Conservation (phyloP, 805 yeast genomes). For the Jamesozyma lodderae region DNA sequence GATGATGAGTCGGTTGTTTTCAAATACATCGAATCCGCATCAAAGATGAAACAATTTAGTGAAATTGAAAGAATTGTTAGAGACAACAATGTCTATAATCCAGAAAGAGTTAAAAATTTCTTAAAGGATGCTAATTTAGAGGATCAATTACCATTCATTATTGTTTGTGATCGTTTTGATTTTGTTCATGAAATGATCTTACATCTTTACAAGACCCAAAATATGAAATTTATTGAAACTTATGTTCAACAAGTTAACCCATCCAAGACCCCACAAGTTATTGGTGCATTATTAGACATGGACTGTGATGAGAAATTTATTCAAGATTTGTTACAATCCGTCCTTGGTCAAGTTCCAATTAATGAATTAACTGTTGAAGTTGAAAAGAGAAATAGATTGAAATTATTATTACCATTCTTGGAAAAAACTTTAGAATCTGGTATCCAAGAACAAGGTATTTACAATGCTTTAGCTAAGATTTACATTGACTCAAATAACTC, state of each 20-base stretch:
- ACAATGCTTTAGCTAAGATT: constrained; percentile 91
- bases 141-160: constrained; percentile 92
- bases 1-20: constrained; percentile 92
- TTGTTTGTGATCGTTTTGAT: constrained; percentile 88
- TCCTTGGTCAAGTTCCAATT: constrained; percentile 90
- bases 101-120: constrained; percentile 95
- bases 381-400: constrained; percentile 91
- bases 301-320: constrained; percentile 92
- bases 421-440: constrained; percentile 83
- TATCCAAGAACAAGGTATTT: constrained; percentile 81
- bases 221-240: constrained; percentile 92
- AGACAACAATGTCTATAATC: constrained; percentile 88
- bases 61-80: constrained; percentile 95
- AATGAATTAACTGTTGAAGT: constrained; percentile 85
- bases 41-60: constrained; percentile 77
- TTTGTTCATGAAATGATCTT: constrained; percentile 90
- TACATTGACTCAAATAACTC: constrained; percentile 96
- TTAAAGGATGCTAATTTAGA: constrained; percentile 88
- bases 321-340: constrained; percentile 70
- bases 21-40: constrained; percentile 93
- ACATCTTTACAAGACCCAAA: constrained; percentile 90
- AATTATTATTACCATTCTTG: constrained; percentile 83
- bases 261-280: constrained; percentile 88
- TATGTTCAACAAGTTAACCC: constrained; percentile 98
- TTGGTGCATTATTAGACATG: constrained; percentile 92